Evolutionary conservation across 2,329 filamentous ascomycete genomes (phyloP), one percentile per base, ranked within the genome.

Genomic region (Chaetomium olivaceum): DNA sequence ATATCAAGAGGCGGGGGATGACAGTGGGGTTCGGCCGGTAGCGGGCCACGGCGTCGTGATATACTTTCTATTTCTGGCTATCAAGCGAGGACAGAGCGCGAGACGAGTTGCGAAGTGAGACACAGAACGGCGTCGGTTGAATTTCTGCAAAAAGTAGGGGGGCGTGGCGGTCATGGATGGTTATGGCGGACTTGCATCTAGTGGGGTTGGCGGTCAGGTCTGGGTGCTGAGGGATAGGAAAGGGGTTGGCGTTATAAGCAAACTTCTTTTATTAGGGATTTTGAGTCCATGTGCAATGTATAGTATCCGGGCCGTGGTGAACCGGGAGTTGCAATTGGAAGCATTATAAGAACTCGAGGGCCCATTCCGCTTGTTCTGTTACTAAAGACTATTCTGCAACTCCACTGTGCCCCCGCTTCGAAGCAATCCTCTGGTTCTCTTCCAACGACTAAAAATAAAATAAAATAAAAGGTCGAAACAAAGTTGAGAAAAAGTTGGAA

Each of bases 1-100:
- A 78, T n/a, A 66, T 73, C 6, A 72, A 73, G 61, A 63, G 67
- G 51, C 65, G 67, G 60, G 60, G 65, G 7, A 54, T 69, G 31
- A 66, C 59, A 16, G 36, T 61, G n/a, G 55, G 57, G 25, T 57
- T 62, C 33, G 54, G 60, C 39, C 58, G 66, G 60, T 69, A 68
- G 66, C 51, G 27, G 21, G 55, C 36, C 21, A 60, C 55, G 55
- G 31, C 33, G 33, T 57, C 46, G 54, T 52, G 63, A 58, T 56
- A 23, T 31, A 11, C 29, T 60, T 64, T 25, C 27, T 60, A 27
- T 52, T 54, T 62, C 6, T 55, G 61, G 54, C 23, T 58, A 25
- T 56, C 29, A 39, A 36, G 25, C 25, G 25, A 36, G 27, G 59
- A 51, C 25, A 14, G 39, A 21, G 52, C 27, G 39, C 14, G 50